Percentiles rank a stretch among this genome's conserved stretches.
These are phyloP conservation scores for Paecilomyces formosus DNA, from an alignment of 2,329 filamentous ascomycete genomes.

Conservation along the genomic window DNA sequence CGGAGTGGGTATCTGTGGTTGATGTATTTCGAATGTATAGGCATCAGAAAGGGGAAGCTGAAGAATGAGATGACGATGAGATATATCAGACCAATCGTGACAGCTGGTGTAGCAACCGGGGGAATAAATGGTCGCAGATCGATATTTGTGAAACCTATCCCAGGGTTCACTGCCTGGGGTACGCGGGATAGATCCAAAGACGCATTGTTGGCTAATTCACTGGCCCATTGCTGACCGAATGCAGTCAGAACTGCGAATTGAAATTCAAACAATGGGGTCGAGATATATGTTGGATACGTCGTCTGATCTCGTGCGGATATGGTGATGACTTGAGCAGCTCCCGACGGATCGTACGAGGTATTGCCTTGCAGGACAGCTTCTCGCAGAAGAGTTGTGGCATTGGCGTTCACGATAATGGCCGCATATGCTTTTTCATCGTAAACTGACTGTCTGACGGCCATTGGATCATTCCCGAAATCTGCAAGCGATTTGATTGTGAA, in stretches of 20 bases:
- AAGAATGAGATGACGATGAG: conserved; percentile 62
- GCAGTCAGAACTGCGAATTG: conserved; percentile 37
- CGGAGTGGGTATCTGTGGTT: conserved; percentile 45
- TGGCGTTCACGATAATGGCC: conserved; percentile 55
- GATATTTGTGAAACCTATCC: conserved; percentile 47
- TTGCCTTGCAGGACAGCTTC: conserved; percentile 50
- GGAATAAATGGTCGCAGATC: conserved; percentile 56
- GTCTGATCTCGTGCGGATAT: conserved; percentile 51
- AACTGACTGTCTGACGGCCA: conserved; percentile 50
- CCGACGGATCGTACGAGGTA: conserved; percentile 52
- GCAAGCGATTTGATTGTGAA: conserved; percentile 43
- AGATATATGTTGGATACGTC: conserved; percentile 47
- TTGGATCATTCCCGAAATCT: conserved; percentile 50
- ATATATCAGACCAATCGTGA: conserved; percentile 59
- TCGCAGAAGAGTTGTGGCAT: conserved; percentile 53
- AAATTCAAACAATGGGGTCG: conserved; percentile 44
- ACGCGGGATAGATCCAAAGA: conserved; percentile 37
- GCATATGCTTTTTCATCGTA: conserved; percentile 55
- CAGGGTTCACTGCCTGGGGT: conserved; percentile 50
- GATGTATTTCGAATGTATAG: conserved; percentile 55
- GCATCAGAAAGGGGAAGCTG: conserved; percentile 58
- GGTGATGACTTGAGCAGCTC: conserved; percentile 51
- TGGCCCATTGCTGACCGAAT: conserved; percentile 41
- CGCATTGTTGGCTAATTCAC: conserved; percentile 21
- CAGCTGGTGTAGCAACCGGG: conserved; percentile 47